These are phyloP conservation scores for Tetraselmis chui DNA, from an alignment of 139 green algal species.

Conservation along the genomic window DNA sequence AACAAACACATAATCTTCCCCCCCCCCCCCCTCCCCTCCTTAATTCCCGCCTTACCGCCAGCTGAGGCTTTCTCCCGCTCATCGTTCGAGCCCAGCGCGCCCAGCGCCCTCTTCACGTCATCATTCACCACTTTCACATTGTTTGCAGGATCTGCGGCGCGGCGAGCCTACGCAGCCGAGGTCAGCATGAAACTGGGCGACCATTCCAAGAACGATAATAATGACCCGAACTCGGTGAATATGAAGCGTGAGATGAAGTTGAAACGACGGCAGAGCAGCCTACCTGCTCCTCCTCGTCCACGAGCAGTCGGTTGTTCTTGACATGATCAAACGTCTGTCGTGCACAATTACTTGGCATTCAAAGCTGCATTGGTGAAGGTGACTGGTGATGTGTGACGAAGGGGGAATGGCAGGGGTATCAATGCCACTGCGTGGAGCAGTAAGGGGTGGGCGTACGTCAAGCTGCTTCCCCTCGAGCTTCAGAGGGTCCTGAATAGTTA, in stretches of 20 bases:
- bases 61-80: slow-evolving; percentile 16
- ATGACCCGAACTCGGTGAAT: too few relatives aligned
- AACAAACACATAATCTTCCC: too few relatives aligned
- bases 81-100: slow-evolving; percentile 37
- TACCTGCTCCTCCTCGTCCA: neutral
- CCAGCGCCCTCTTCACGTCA: slow-evolving; percentile 70
- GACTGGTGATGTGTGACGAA: too few relatives aligned
- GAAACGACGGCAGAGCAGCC: too few relatives aligned
- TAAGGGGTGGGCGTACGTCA: neutral
- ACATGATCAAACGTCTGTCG: slow-evolving; percentile 80
- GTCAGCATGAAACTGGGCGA: too few relatives aligned
- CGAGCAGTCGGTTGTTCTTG: slow-evolving; percentile 33
- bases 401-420: too few relatives aligned
- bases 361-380: too few relatives aligned
- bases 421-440: neutral
- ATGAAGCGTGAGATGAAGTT: too few relatives aligned
- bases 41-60: slow-evolving; percentile 10
- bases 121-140: slow-evolving; percentile 34
- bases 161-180: neutral
- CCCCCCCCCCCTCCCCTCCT: too few relatives aligned
- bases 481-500: slow-evolving; percentile 78
- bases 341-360: too few relatives aligned
- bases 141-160: neutral
- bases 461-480: slow-evolving; percentile 42
- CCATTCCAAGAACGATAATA: too few relatives aligned